A percentile compares a stretch with the other conserved stretches of the same genome.
These are phyloP conservation scores for Lippia alba DNA, from an alignment of 305 asterid genomes.

Conservation along the genomic window DNA sequence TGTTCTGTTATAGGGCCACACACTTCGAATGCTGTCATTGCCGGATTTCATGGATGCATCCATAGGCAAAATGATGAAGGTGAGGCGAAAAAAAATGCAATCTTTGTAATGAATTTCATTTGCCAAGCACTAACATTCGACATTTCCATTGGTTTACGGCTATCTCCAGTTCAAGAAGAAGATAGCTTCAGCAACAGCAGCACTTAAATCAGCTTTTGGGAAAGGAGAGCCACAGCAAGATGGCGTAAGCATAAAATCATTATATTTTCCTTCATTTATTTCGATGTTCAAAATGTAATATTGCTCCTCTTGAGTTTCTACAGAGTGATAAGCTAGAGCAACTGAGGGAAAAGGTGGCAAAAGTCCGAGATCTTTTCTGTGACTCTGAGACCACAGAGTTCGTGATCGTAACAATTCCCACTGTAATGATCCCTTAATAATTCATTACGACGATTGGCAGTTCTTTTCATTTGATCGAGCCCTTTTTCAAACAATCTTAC, in stretches of 20 bases:
- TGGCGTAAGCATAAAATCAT: constrained; percentile 46
- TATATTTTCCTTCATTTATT: constrained; percentile 3
- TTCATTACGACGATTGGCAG: background rate
- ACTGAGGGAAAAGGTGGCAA: constrained; percentile 64
- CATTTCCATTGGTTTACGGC: constrained; percentile 10
- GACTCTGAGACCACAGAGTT: constrained; percentile 68
- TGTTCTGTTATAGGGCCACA: constrained; percentile 68
- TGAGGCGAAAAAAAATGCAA: constrained; percentile 4
- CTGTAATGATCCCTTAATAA: constrained; percentile 54
- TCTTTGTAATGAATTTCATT: background rate
- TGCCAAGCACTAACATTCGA: too few species aligned
- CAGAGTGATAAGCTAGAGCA: constrained; percentile 68
- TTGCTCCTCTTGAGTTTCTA: constrained; percentile 22
- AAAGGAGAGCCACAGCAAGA: constrained; percentile 60
- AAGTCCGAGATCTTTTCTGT: constrained; percentile 76
- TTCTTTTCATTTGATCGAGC: constrained; percentile 15
- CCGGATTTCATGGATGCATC: constrained; percentile 89
- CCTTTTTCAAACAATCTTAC: constrained; percentile 28
- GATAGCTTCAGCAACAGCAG: constrained; percentile 73
- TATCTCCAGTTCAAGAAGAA: constrained; percentile 65
- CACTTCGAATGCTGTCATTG: constrained; percentile 79
- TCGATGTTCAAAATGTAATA: background rate
- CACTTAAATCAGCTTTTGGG: constrained; percentile 65
- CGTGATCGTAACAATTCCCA: constrained; percentile 79
- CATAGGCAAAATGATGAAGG: constrained; percentile 81